Base-by-base conservation (phyloP, 371 early-diverging fungal species). In the Apophysomyces trapeziformis region DNA sequence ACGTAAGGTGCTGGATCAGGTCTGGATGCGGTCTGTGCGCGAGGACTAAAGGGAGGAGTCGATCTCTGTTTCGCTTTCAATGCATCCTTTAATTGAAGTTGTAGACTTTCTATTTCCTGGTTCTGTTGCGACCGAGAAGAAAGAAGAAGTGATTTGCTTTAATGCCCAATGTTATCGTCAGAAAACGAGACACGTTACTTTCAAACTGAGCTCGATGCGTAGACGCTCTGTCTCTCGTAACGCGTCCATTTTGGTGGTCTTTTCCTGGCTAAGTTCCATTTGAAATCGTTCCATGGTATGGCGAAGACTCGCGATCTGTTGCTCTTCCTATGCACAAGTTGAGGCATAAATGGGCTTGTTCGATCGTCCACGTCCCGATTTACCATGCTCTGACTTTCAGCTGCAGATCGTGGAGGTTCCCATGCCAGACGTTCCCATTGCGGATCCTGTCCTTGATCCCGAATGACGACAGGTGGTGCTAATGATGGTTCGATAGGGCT, bases 391-490 rank as follows among this genome's bases (percentile, higher is more conserved):
- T 41, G 13, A 41, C 11, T 41, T 41, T 5, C 41, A 8, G 13
- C 5, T 11, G 41, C 8, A 41, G 13, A 13, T 41, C 13, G 41
- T 41, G 41, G 16, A 6, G 54, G n/a, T 32, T 50, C 54, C 54
- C 54, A 50, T 18, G n/a, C 54, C 5, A 50, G 32, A 21, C 54
- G 54, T 9, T 50, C 9, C 54, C 54, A 50, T 50, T 26, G 54
- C 4, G 54, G 54, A 21, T 18, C 21, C 8, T 50, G 18, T 21
- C 21, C 54, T 21, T 21, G 54, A 50, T 50, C 54, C 21, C 54
- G 54, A 21, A 50, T 50, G 54, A 50, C 54, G n/a, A 50, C 54
- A 7, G 54, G 54, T 50, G 54, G 54, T 16, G 54, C 54, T 21
- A 50, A 21, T 18, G 54, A 50, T 50, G 21, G 54, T 21, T 50